Conservation (phyloP, 345 rosid species). For the Erysimum cheiranthoides region DNA sequence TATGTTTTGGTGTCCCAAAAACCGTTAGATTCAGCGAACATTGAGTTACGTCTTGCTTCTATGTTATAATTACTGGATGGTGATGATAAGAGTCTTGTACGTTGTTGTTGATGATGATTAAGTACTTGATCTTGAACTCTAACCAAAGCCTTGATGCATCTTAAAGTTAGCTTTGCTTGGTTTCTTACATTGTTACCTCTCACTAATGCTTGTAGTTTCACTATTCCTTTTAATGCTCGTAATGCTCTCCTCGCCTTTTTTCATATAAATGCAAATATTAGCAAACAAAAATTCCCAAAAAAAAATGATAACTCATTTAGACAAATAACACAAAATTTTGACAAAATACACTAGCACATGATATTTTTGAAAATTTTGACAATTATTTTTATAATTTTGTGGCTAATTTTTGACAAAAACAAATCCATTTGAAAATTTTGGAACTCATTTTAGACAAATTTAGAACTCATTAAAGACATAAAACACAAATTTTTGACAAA, state of each 20-base stretch:
- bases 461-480: not conserved
- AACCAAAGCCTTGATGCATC: constrained; percentile 81
- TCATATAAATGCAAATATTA: not conserved
- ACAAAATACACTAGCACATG: not conserved
- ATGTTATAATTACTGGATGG: constrained; percentile 17
- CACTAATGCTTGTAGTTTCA: constrained; percentile 91
- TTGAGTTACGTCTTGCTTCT: constrained; percentile 57
- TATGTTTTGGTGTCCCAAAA: constrained; percentile 60
- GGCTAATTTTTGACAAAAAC: not conserved
- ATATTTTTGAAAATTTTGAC: no score
- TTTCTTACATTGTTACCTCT: constrained; percentile 87
- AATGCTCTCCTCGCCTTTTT: constrained; percentile 83
- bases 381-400: no score
- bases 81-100: constrained; percentile 51
- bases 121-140: constrained; percentile 77
- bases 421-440: not conserved
- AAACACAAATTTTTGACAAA: not conserved
- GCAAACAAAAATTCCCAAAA: not conserved
- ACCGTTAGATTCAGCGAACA: constrained; percentile 56
- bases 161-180: constrained; percentile 75
- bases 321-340: not conserved
- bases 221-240: constrained; percentile 82
- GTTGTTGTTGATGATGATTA: constrained; percentile 59
- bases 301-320: not conserved
- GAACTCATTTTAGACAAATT: not conserved